These are phyloP conservation scores for Elsinoe perseae DNA, from an alignment of 2,329 filamentous ascomycete species.

Conservation along the genomic window DNA sequence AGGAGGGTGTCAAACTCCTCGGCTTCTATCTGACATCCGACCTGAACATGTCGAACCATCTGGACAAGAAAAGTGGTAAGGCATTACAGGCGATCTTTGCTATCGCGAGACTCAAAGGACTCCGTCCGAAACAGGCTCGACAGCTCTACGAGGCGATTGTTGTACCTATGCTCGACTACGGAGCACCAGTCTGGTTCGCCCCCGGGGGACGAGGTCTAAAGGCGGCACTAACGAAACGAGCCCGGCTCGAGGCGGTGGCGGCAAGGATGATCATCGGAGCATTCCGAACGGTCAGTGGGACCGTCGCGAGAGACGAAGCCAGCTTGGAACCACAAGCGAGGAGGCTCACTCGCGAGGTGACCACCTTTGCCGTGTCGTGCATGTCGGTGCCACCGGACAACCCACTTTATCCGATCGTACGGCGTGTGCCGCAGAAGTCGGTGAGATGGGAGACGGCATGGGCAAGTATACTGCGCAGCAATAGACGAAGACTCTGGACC, in stretches of 20 bases:
- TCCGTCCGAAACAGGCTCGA: background rate
- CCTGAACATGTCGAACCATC: background rate
- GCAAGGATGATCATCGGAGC: background rate
- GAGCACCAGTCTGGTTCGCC: background rate
- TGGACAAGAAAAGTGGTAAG: background rate
- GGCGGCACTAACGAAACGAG: background rate
- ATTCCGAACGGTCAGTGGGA: no score
- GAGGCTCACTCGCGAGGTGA: no score
- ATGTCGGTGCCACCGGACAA: no score
- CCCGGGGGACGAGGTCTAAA: background rate
- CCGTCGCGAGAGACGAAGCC: no score
- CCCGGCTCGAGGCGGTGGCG: background rate
- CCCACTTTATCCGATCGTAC: no score
- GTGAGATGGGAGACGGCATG: no score
- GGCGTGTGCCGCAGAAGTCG: no score
- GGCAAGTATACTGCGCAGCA: no score
- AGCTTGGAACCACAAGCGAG: no score
- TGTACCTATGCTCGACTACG: background rate
- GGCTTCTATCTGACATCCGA: background rate
- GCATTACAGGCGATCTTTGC: background rate
- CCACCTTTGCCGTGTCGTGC: no score
- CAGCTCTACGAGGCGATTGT: background rate
- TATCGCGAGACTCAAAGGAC: background rate
- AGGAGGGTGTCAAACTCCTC: background rate
- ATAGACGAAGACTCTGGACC: no score